phyloP scores from a whole-genome alignment of 176 grass and related monocot species.

The Bonia amplexicaulis region DNA sequence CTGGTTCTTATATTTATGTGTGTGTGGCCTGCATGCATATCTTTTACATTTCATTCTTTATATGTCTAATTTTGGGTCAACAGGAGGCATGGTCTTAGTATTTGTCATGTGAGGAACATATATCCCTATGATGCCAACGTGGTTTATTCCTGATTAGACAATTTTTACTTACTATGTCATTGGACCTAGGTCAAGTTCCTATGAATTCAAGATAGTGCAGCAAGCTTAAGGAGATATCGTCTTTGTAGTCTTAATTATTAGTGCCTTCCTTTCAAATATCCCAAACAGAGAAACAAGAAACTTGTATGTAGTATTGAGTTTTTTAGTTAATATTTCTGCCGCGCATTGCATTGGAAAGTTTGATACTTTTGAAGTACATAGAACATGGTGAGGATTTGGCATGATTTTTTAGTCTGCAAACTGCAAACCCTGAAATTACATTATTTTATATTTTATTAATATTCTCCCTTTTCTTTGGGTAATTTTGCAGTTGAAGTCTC shows the following conservation, averaged over 20 bases:
- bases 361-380: not conserved
- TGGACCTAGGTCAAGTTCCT: too few relatives aligned
- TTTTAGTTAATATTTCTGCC: not conserved
- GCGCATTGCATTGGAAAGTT: not conserved
- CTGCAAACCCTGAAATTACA: not conserved
- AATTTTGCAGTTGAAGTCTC: conserved; percentile 74
- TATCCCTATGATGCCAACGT: not conserved
- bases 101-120: not conserved
- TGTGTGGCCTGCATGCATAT: not conserved
- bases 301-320: not conserved
- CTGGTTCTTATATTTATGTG: not conserved
- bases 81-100: not conserved
- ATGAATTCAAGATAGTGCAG: not conserved
- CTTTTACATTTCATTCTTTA: not conserved
- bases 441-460: conserved; percentile 4
- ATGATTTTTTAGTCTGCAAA: not conserved
- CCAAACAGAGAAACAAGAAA: not conserved
- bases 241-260: not conserved
- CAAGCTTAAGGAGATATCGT: not conserved
- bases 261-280: not conserved
- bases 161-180: too few relatives aligned
- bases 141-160: too few relatives aligned
- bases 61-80: not conserved
- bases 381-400: not conserved
- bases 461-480: not conserved